phyloP scores from a whole-genome alignment of 2,329 filamentous ascomycete genomes.

The Alternaria sp. region DNA sequence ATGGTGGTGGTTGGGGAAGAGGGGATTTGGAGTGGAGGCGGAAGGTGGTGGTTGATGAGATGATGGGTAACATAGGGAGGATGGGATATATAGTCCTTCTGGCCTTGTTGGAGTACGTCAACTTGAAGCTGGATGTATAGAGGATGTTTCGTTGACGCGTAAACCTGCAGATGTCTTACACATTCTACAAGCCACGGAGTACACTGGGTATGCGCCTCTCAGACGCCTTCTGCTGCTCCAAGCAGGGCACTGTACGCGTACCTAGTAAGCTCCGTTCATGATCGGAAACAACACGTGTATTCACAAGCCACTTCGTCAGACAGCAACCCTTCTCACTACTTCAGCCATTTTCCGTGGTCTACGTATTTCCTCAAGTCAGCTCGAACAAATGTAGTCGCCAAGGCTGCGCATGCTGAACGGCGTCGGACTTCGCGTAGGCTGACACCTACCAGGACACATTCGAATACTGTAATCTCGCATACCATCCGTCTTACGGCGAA shows the following conservation, averaged over 20 bases:
- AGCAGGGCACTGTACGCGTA: background rate
- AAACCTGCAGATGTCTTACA: background rate
- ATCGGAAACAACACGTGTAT: too few relatives aligned
- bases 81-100: background rate
- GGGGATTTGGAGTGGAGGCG: background rate
- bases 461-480: too few relatives aligned
- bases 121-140: background rate
- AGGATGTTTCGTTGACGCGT: background rate
- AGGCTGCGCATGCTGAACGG: background rate
- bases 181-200: background rate
- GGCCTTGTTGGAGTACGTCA: background rate
- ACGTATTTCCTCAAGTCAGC: too few relatives aligned
- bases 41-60: background rate
- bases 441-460: too few relatives aligned
- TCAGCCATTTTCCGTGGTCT: too few relatives aligned
- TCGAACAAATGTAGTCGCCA: background rate
- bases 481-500: background rate
- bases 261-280: too few relatives aligned
- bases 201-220: background rate
- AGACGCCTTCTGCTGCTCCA: background rate
- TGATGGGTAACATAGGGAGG: too few relatives aligned
- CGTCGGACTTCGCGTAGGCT: background rate
- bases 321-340: too few relatives aligned
- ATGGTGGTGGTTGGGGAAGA: background rate
- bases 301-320: too few relatives aligned